Conservation (phyloP, 495 filamentous ascomycete species). For the Aspergillus cavernicola region DNA sequence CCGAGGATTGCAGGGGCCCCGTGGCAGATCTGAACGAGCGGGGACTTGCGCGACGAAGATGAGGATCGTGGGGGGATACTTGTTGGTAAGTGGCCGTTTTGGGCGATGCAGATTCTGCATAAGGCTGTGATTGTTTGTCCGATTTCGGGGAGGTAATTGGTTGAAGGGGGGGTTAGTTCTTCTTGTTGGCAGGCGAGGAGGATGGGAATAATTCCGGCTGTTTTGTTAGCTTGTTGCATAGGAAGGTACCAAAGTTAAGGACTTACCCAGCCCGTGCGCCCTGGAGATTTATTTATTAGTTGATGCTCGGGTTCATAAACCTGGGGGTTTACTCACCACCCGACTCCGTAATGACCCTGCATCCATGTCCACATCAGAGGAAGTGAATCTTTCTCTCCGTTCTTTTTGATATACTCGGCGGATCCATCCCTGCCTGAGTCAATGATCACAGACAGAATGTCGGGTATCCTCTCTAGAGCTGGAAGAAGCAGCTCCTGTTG, state of each 20-base stretch:
- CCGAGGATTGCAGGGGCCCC: conserved; percentile 40
- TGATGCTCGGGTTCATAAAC: conserved; percentile 12
- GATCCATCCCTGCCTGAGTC: conserved; percentile 33
- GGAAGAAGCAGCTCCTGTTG: conserved; percentile 14
- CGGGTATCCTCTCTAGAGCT: conserved; percentile 26
- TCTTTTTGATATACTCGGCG: conserved; percentile 23
- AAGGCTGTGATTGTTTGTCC: conserved; percentile 39
- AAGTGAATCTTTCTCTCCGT: conserved; percentile 32
- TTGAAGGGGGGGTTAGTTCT: conserved; percentile 22
- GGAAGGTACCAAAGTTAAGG: too few relatives aligned
- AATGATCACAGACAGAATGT: conserved; percentile 34
- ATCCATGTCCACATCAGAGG: conserved; percentile 49
- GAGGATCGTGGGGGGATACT: conserved; percentile 17
- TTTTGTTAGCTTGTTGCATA: neutral
- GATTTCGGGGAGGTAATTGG: conserved; percentile 30
- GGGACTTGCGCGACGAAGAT: conserved; percentile 19
- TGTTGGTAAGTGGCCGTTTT: conserved; percentile 41
- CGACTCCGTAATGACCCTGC: conserved; percentile 37
- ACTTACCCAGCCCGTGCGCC: conserved; percentile 34
- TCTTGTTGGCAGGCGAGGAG: conserved; percentile 34
- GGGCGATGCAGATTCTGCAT: conserved; percentile 30
- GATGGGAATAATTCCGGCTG: conserved; percentile 42
- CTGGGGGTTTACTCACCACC: too few relatives aligned
- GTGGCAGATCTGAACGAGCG: conserved; percentile 47
- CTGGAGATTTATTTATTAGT: conserved; percentile 10